phyloP scores from a whole-genome alignment of 805 yeast species.

The Saccharomyces jurei region DNA sequence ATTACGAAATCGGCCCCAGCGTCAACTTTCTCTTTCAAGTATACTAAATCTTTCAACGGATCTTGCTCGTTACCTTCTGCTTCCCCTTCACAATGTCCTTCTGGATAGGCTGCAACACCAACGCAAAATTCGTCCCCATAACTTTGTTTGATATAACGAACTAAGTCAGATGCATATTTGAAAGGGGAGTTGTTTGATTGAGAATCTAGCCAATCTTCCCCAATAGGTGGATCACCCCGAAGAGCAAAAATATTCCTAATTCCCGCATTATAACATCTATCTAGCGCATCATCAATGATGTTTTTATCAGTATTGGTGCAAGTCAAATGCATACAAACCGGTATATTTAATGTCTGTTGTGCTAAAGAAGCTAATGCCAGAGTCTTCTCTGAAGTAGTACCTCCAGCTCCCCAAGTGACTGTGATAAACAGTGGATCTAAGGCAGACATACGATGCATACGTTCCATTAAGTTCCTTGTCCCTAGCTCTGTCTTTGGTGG shows the following conservation, averaged over 20 bases:
- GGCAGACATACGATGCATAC: conserved; percentile 82
- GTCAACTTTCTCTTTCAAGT: conserved; percentile 68
- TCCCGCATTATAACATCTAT: conserved; percentile 64
- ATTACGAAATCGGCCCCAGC: conserved; percentile 95
- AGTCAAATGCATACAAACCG: conserved; percentile 89
- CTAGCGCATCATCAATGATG: conserved; percentile 72
- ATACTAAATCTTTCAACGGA: conserved; percentile 65
- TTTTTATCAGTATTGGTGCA: conserved; percentile 84
- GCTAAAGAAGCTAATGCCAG: conserved; percentile 74
- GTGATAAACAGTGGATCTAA: conserved; percentile 85
- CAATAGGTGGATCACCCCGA: conserved; percentile 93
- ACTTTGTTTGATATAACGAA: conserved; percentile 59
- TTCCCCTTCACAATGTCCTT: conserved; percentile 85
- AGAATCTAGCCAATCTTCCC: conserved; percentile 30
- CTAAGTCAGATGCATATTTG: conserved; percentile 77
- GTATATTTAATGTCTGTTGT: conserved; percentile 66
- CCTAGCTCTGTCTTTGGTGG: conserved; percentile 96
- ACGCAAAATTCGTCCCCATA: conserved; percentile 81
- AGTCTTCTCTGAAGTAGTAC: conserved; percentile 82
- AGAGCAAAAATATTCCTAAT: conserved; percentile 84
- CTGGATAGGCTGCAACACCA: conserved; percentile 98
- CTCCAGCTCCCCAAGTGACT: conserved; percentile 99
- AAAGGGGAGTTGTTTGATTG: conserved; percentile 45
- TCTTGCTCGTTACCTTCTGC: conserved; percentile 59
- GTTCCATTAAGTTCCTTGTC: conserved; percentile 69